These are phyloP conservation scores for Beauveria sp. DNA, from an alignment of 2,329 filamentous ascomycete species.

Conservation along the genomic window DNA sequence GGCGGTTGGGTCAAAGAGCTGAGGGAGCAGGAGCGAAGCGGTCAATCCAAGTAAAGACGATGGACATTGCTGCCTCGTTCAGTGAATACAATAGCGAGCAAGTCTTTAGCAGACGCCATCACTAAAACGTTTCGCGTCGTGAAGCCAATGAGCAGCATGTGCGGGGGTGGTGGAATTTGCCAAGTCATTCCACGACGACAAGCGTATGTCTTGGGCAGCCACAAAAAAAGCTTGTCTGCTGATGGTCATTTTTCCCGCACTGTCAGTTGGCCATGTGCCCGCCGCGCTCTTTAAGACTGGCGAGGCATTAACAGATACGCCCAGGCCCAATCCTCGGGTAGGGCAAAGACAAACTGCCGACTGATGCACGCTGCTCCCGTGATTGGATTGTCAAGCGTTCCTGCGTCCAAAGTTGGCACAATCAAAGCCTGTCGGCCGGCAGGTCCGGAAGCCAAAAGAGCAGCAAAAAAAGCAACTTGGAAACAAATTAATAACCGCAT, in stretches of 20 bases:
- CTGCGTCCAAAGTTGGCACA: too few species aligned
- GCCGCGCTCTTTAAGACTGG: background rate
- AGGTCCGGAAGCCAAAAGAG: too few species aligned
- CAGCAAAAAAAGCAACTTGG: too few species aligned
- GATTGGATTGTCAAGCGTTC: too few species aligned
- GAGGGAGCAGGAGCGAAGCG: background rate
- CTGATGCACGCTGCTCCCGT: too few species aligned
- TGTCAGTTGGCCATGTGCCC: background rate
- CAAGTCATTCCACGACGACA: background rate
- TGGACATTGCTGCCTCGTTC: too few species aligned
- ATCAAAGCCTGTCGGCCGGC: too few species aligned
- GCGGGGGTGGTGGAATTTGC: background rate
- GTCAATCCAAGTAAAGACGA: too few species aligned
- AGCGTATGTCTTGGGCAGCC: background rate
- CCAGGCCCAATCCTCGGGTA: background rate
- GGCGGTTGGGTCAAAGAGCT: background rate
- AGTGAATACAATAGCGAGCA: background rate
- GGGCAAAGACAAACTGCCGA: background rate
- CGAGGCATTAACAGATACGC: background rate
- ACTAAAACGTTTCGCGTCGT: background rate
- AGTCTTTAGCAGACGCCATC: background rate
- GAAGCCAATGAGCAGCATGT: background rate
- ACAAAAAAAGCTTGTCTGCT: conserved; percentile 7
- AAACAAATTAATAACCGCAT: too few species aligned
- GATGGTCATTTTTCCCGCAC: background rate